Base-by-base conservation (phyloP, 805 yeast genomes). In the Suhomyces sp. region DNA sequence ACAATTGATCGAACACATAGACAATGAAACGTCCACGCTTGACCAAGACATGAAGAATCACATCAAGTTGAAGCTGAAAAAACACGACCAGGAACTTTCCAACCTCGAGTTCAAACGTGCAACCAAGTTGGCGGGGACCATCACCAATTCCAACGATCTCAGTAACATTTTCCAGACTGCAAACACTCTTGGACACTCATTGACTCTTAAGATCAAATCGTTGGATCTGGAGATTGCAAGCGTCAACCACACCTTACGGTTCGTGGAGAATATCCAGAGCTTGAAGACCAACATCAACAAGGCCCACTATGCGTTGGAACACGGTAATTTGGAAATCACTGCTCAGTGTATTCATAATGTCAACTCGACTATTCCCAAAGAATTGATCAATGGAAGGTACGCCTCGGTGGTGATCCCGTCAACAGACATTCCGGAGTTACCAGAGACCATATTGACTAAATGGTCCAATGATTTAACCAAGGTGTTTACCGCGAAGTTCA, bases 391-490 rank as follows among this genome's bases (percentile, higher is more conserved):
- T 11, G 90, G 95, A 13, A 67, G 75, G 36, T 88, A 83, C 57
- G 91, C 95, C 2, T 73, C 79, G 32, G 79, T 72, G 28, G 85
- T 84, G 50, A 91, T 91, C 12, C 98, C 98, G 0, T 79, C 95
- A 0, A 68, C 83, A 8, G 95, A 87, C 37, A 70, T 88, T 11
- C 95, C 96, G 0, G 95, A 87, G 33, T 63, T 74, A 34, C 98
- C 98, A 0, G 51, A 56, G 7, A 70, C 61, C 2, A 61, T 84
- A 0, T 49, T 93, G 1, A 53, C 63, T 1, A 64, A 65, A 10
- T 85, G 95, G 79, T 72, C 78, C 4, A 65, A 61, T 2, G 71
- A 78, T 23, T 66, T 93, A 39, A 78, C 76, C 4, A 54, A 54
- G 1, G 60, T 77, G 3, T 88, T 90, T 50, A 60, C 69, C 22